Base-by-base conservation (phyloP, 2,329 filamentous ascomycete species). In the Trichoderma pleuroti region DNA sequence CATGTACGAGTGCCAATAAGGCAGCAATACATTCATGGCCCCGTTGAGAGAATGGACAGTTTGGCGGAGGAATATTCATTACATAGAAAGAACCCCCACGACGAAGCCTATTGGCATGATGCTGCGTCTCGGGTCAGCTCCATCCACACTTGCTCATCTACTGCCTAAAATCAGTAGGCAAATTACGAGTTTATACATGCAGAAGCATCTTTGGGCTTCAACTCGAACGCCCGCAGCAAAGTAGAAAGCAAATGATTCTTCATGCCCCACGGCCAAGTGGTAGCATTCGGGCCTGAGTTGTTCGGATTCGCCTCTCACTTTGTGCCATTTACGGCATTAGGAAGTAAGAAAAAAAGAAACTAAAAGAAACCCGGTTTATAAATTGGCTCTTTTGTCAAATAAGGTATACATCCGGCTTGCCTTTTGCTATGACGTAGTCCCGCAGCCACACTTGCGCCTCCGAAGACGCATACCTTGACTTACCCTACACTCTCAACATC, bases 71-170 rank as follows among this genome's bases (percentile, higher is more conserved):
- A 60, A 59, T 68, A 67, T 60, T 21, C 11, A 52, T 68, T 68
- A 68, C 66, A 68, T n/a, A 61, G 39, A 36, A 36, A 32, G 26
- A 68, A 61, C 66, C 66, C 65, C 66, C 66, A 61, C 66, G 66
- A 61, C 49, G n/a, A 34, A 60, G 28, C 30, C 26, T 26, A 61
- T 68, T 68, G 66, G 66, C 30, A 68, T 49, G 16, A 30, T 21
- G 54, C 4, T 26, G n/a, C n/a, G 42, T 21, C n/a, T 34, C n/a
- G 10, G 28, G 26, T 49, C 14, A 34, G 56, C 56, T 52, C 28
- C 56, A 61, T 60, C 36, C 66, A 61, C 39, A 36, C 36, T 56
- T 34, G 30, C 39, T 52, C 66, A 11, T 49, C 16, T 18, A 61
- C 39, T 26, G 66, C 66, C 66, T 42, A 61, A 68, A 18, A 46